These are phyloP conservation scores for Sarocladiaceae sp. DNA, from an alignment of 2,329 filamentous ascomycete genomes.

Conservation along the genomic window DNA sequence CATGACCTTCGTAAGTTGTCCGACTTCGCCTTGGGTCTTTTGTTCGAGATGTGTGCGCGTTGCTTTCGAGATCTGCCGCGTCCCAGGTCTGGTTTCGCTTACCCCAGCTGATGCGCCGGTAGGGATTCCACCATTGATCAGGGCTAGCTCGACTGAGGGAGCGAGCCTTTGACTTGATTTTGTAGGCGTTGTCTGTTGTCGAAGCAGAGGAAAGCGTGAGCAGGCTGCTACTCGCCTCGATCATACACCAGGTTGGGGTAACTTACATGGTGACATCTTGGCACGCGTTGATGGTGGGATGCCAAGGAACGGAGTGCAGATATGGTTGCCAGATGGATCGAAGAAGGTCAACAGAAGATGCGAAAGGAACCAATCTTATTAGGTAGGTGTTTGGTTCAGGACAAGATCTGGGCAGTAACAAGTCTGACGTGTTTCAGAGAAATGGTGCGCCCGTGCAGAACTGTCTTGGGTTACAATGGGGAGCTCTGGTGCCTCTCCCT, in stretches of 20 bases:
- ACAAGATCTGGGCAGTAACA: not conserved
- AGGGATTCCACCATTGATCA: slow-evolving; percentile 39
- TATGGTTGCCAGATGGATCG: too few relatives aligned
- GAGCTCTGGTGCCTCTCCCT: not conserved
- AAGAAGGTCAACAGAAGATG: too few relatives aligned
- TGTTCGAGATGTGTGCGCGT: slow-evolving; percentile 13
- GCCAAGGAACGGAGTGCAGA: not conserved
- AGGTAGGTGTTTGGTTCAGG: too few relatives aligned
- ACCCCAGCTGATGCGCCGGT: slow-evolving; percentile 36
- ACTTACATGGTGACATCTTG: slow-evolving; percentile 10
- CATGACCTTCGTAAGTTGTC: slow-evolving; percentile 19
- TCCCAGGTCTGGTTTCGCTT: slow-evolving; percentile 30
- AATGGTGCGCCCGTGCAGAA: not conserved
- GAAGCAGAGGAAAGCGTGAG: slow-evolving; percentile 10
- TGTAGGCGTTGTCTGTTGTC: slow-evolving; percentile 40
- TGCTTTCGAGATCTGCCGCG: slow-evolving; percentile 25
- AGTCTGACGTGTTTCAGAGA: not conserved
- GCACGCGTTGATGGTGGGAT: slow-evolving; percentile 7
- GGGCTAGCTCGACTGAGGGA: slow-evolving; percentile 33
- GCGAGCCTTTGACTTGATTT: slow-evolving; percentile 40
- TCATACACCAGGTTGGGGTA: too few relatives aligned
- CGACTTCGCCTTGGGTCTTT: slow-evolving; percentile 14
- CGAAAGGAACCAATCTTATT: too few relatives aligned
- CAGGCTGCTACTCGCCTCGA: too few relatives aligned
- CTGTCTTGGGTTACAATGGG: not conserved